Conservation (phyloP, 2,329 filamentous ascomycete species). For the Chrysosporium queenslandicum region DNA sequence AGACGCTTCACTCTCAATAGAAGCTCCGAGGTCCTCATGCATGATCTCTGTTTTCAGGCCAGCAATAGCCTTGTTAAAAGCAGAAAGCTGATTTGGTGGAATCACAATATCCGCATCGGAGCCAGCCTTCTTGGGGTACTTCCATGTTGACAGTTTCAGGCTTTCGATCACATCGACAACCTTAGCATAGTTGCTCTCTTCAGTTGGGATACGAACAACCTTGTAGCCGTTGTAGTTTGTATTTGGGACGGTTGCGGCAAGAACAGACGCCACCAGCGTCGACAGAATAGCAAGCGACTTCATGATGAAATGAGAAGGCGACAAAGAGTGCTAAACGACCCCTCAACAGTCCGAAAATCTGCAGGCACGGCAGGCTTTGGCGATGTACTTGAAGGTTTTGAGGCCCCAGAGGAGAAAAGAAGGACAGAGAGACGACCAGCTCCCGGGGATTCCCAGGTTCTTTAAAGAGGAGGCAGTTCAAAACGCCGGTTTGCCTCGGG, state of each 20-base stretch:
- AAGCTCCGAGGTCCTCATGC: constrained; percentile 37
- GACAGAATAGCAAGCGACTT: constrained; percentile 13
- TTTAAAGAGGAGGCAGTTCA: background rate
- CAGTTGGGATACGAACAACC: constrained; percentile 19
- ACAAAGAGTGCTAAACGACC: background rate
- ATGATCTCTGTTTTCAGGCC: constrained; percentile 30
- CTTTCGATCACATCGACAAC: constrained; percentile 17
- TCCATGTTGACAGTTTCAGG: constrained; percentile 18
- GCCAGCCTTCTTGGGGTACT: constrained; percentile 15
- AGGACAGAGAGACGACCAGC: background rate
- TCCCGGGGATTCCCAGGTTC: background rate
- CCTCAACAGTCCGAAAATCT: background rate
- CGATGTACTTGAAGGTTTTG: background rate
- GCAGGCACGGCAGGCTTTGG: background rate
- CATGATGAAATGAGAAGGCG: constrained; percentile 10
- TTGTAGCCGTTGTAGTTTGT: constrained; percentile 20
- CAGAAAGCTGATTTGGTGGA: constrained; percentile 29
- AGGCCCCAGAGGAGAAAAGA: background rate
- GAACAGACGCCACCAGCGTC: constrained; percentile 13
- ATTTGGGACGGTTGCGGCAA: constrained; percentile 11
- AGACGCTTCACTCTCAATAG: constrained; percentile 35
- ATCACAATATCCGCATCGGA: constrained; percentile 37
- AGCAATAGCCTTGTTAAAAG: constrained; percentile 30
- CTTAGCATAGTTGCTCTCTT: constrained; percentile 7
- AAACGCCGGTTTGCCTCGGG: background rate